Evolutionary conservation across 2,329 filamentous ascomycete species (phyloP), one percentile per base, ranked within the genome.

Genomic region (Pseudocercospora musae): DNA sequence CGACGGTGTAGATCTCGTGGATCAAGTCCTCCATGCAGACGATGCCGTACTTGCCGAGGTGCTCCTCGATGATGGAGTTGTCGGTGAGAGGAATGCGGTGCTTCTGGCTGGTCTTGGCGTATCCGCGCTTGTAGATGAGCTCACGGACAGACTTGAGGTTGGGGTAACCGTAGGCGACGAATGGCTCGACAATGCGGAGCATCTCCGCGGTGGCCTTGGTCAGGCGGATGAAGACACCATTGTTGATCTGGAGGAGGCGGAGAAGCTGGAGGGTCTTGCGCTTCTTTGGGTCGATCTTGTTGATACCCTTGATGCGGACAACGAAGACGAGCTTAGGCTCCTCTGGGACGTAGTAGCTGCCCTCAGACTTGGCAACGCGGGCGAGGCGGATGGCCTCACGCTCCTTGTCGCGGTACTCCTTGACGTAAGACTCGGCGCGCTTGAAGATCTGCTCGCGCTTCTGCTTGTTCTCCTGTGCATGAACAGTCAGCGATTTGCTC

Each of bases 271-370:
- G 89, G 78, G 96, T 98, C 89, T 99, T 99, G 87, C 95, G 93
- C 82, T 96, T 96, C 91, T 99, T 98, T 75, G 95, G 95, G 79
- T 96, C 89, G 77, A 99, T 98, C 91, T 99, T 99, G 91, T 98
- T 98, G 92, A 99, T 98, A 96, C 94, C 95, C 92, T 99, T 99
- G 87, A 99, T 99, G 81, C 95, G 94, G 82, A 98, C 84, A 76
- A 99, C 88, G 81, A 99, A 99, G 84, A 94, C 92, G 77, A 99
- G 86, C 85, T 96, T 97, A 79, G 91, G 84, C 87, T 99, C 92
- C 70, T 91, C 93, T 70, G 92, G 89, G 73, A 99, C 90, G 83
- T 96, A 95, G 87, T 94, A 95, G 79, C 87, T 90, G 80, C 94
- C 94, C 77, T 91, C 88, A 82, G 91, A 85, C 87, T 96, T 96